These are phyloP conservation scores for Clitoria ternatea DNA, from an alignment of 306 rosid genomes.

Conservation along the genomic window DNA sequence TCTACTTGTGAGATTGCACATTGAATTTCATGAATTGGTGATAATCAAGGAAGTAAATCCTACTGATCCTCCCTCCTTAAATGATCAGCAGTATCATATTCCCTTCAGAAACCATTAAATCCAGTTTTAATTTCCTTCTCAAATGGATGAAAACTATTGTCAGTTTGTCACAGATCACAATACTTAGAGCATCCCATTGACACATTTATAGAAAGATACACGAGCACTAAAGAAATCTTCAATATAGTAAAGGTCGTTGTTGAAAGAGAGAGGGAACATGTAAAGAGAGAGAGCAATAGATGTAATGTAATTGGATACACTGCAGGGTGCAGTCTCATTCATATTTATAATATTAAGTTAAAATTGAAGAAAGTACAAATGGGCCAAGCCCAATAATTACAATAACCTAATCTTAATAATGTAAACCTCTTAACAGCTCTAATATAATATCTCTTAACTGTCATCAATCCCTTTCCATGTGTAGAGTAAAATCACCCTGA, in stretches of 20 bases:
- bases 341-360: no score
- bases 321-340: no score
- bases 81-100: background rate
- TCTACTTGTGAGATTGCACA: background rate
- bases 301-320: no score
- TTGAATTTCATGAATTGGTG: conserved; percentile 1
- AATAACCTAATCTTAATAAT: no score
- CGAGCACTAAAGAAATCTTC: background rate
- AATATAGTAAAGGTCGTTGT: background rate
- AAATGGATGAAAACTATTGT: background rate
- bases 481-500: background rate
- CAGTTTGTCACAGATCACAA: no score
- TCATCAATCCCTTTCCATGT: background rate
- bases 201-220: background rate
- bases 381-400: no score
- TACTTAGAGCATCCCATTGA: background rate
- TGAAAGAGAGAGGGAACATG: no score
- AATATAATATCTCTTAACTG: no score
- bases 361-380: no score
- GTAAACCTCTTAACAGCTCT: no score
- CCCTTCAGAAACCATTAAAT: background rate
- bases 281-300: no score
- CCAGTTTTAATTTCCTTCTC: background rate
- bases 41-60: background rate
- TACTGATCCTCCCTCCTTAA: background rate